These are phyloP conservation scores for Tanozyma kutaoensis DNA, from an alignment of 805 yeast species.

Conservation along the genomic window DNA sequence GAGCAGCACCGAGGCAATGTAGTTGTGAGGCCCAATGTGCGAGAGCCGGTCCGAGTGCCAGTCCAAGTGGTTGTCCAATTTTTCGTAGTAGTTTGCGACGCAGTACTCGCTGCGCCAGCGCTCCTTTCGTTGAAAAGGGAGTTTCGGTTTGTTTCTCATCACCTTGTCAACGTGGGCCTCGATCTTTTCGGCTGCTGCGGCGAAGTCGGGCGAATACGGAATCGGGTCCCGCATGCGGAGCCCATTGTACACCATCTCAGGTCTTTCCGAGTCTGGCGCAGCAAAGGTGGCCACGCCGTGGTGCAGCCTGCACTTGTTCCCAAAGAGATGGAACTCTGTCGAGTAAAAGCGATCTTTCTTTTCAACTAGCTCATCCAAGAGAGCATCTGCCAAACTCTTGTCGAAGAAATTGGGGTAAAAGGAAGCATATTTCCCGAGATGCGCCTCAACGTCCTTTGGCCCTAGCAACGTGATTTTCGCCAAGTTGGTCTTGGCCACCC, in stretches of 20 bases:
- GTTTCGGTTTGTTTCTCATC: constrained; percentile 13
- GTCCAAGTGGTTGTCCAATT: constrained; percentile 39
- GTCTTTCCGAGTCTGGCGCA: constrained; percentile 6
- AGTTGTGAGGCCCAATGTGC: constrained; percentile 58
- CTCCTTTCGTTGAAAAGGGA: constrained; percentile 23
- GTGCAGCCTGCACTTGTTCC: constrained; percentile 45
- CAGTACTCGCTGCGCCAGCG: constrained; percentile 42
- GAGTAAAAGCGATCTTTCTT: constrained; percentile 26
- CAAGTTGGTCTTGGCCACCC: constrained; percentile 1
- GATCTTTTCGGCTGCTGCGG: constrained; percentile 23
- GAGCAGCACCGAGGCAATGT: constrained; percentile 51
- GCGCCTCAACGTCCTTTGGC: constrained; percentile 34
- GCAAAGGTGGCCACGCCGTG: constrained; percentile 26
- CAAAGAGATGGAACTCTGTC: constrained; percentile 47
- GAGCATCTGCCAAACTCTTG: constrained; percentile 26
- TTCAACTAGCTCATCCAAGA: constrained; percentile 28
- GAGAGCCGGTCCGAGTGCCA: constrained; percentile 72
- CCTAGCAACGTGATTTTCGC: constrained; percentile 30
- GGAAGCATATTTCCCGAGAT: constrained; percentile 35
- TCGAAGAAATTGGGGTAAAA: constrained; percentile 42
- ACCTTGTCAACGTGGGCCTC: constrained; percentile 23
- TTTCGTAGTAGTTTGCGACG: constrained; percentile 42
- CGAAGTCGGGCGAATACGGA: constrained; percentile 27
- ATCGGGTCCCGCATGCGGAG: constrained; percentile 8
- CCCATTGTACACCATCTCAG: constrained; percentile 31